These are phyloP conservation scores for Tricholoma saponaceum DNA, from an alignment of 768 basidiomycete genomes.

Conservation along the genomic window DNA sequence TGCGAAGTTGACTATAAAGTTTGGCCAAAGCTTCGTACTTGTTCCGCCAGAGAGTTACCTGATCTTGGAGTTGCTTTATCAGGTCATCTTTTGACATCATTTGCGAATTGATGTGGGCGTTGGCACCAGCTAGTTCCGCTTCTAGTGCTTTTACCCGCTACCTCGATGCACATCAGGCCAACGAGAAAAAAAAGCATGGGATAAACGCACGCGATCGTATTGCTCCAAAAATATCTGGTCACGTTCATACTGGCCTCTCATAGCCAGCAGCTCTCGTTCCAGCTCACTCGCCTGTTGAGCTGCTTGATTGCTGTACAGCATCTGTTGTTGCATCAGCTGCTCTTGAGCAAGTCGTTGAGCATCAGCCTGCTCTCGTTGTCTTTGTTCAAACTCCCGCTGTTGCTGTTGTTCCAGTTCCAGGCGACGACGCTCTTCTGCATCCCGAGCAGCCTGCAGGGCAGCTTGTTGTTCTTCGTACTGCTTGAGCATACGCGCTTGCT, in stretches of 20 bases:
- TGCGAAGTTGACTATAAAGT: slow-evolving; percentile 95
- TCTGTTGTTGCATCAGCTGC: slow-evolving; percentile 79
- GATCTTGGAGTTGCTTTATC: slow-evolving; percentile 93
- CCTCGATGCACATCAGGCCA: neutral
- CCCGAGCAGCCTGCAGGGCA: slow-evolving; percentile 76
- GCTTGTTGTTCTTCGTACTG: slow-evolving; percentile 95
- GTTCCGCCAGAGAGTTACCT: slow-evolving; percentile 94
- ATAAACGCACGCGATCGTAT: slow-evolving; percentile 78
- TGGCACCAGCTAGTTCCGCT: slow-evolving; percentile 75
- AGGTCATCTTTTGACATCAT: slow-evolving; percentile 90
- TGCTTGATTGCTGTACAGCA: slow-evolving; percentile 75
- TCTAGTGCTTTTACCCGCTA: slow-evolving; percentile 96
- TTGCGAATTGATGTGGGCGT: slow-evolving; percentile 78
- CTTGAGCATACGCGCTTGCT: slow-evolving; percentile 92
- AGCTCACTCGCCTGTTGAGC: slow-evolving; percentile 69
- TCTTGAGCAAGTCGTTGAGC: slow-evolving; percentile 87
- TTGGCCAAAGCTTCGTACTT: slow-evolving; percentile 99
- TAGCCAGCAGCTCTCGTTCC: slow-evolving; percentile 84
- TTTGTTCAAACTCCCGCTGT: slow-evolving; percentile 85
- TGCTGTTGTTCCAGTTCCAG: slow-evolving; percentile 74
- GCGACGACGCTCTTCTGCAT: slow-evolving; percentile 79
- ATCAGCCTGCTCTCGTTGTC: slow-evolving; percentile 85
- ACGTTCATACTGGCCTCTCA: slow-evolving; percentile 96
- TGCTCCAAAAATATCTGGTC: slow-evolving; percentile 98
- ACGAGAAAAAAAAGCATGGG: neutral